These are phyloP conservation scores for Neofusicoccum ribis DNA, from an alignment of 2,329 filamentous ascomycete genomes.

Conservation along the genomic window DNA sequence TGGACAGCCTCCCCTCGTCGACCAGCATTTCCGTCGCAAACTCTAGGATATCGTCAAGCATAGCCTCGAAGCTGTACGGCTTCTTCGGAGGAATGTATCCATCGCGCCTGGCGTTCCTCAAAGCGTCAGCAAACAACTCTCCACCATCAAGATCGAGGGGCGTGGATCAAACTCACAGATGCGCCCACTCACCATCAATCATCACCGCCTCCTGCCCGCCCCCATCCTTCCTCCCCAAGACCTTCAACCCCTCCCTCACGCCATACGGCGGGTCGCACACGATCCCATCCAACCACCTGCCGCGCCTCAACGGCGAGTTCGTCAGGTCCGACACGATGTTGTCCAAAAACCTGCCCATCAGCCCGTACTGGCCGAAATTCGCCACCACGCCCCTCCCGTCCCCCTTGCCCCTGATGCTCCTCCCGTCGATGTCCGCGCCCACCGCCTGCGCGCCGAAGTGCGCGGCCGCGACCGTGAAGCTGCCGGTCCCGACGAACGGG, in stretches of 20 bases:
- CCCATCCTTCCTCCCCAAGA: conserved; percentile 73
- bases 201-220: conserved; percentile 56
- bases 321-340: conserved; percentile 85
- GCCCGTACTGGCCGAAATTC: conserved; percentile 84
- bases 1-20: conserved; percentile 75
- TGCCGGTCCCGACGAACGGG: conserved; percentile 92
- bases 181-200: conserved; percentile 68
- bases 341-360: conserved; percentile 68
- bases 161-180: conserved; percentile 55
- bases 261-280: conserved; percentile 96
- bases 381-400: conserved; percentile 56
- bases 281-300: conserved; percentile 77
- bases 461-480: conserved; percentile 85
- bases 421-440: conserved; percentile 91
- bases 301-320: conserved; percentile 70
- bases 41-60: conserved; percentile 84
- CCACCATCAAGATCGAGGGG: neutral
- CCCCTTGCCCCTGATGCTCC: conserved; percentile 74
- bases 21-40: conserved; percentile 79
- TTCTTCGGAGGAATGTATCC: conserved; percentile 84
- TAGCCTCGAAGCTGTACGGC: conserved; percentile 86
- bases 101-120: conserved; percentile 46
- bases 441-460: conserved; percentile 83
- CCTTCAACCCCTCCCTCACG: conserved; percentile 85
- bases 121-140: conserved; percentile 10